A percentile compares a stretch with the other conserved stretches of the same genome.
phyloP scores from a whole-genome alignment of 768 basidiomycete genomes.

The Crassisporium funariophilum region DNA sequence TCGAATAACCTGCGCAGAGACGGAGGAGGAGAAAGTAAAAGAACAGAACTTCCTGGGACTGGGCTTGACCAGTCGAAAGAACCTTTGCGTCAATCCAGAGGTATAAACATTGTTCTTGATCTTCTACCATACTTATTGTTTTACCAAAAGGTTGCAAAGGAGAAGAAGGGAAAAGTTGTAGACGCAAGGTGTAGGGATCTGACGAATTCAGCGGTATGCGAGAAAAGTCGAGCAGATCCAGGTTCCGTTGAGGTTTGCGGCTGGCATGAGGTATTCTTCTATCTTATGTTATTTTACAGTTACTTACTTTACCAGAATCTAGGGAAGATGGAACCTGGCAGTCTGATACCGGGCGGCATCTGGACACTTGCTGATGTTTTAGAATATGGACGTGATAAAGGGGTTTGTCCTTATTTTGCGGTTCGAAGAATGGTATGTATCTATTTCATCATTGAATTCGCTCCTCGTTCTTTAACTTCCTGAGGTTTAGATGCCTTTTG shows the following conservation, averaged over 20 bases:
- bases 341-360: slow-evolving; percentile 80
- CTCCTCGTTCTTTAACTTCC: slow-evolving; percentile 8
- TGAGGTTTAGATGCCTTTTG: slow-evolving; percentile 81
- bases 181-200: slow-evolving; percentile 97
- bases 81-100: slow-evolving; percentile 93
- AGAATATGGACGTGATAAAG: slow-evolving; percentile 82
- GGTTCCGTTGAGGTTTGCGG: slow-evolving; percentile 90
- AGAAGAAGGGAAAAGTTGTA: slow-evolving; percentile 98
- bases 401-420: slow-evolving; percentile 93
- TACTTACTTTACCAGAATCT: slow-evolving; percentile 59
- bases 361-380: slow-evolving; percentile 95
- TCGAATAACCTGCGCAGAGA: slow-evolving; percentile 71
- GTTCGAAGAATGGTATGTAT: slow-evolving; percentile 86
- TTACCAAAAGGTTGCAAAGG: slow-evolving; percentile 79
- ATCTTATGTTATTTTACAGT: slow-evolving; percentile 1
- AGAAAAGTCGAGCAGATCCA: slow-evolving; percentile 83
- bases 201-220: slow-evolving; percentile 80
- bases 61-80: slow-evolving; percentile 94
- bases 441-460: neutral
- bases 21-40: slow-evolving; percentile 71
- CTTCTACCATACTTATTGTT: neutral
- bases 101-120: slow-evolving; percentile 42
- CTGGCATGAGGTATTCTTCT: slow-evolving; percentile 84
- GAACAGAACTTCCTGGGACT: slow-evolving; percentile 85
- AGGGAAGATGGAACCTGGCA: slow-evolving; percentile 78